Percentiles rank a stretch among this genome's conserved stretches.
Conservation (phyloP, 768 basidiomycete genomes). For the Calocera cornea region DNA sequence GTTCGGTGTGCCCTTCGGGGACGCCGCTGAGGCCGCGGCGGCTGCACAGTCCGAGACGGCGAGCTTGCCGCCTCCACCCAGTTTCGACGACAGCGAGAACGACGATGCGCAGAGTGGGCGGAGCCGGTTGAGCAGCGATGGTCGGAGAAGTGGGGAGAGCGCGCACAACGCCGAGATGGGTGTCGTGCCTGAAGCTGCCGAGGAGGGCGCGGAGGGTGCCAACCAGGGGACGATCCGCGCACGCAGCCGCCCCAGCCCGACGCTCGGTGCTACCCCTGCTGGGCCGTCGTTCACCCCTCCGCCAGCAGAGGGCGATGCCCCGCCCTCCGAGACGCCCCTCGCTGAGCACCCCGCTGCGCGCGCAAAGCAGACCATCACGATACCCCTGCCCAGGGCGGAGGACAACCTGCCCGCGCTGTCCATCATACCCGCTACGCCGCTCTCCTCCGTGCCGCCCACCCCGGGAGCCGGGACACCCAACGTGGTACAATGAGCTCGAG, state of each 20-base stretch:
- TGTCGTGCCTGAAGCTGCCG: not conserved
- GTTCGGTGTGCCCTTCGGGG: slow-evolving; percentile 66
- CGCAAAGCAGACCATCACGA: not conserved
- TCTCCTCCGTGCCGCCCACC: not conserved
- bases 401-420: not conserved
- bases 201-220: not conserved
- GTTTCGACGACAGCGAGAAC: not conserved
- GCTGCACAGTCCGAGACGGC: not conserved
- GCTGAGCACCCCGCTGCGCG: not conserved
- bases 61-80: not conserved
- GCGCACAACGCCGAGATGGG: not conserved
- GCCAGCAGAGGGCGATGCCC: not conserved
- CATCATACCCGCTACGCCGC: not conserved
- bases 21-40: slow-evolving; percentile 31
- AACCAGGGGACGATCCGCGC: not conserved
- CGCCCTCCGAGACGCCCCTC: not conserved
- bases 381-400: not conserved
- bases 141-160: not conserved
- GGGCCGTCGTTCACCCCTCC: not conserved
- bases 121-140: not conserved
- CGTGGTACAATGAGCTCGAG: not conserved
- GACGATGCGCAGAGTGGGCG: not conserved
- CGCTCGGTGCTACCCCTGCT: not conserved
- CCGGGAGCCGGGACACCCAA: not conserved
- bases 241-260: not conserved